Conservation (phyloP, 306 rosid species). For the Sicyos baderoa region DNA sequence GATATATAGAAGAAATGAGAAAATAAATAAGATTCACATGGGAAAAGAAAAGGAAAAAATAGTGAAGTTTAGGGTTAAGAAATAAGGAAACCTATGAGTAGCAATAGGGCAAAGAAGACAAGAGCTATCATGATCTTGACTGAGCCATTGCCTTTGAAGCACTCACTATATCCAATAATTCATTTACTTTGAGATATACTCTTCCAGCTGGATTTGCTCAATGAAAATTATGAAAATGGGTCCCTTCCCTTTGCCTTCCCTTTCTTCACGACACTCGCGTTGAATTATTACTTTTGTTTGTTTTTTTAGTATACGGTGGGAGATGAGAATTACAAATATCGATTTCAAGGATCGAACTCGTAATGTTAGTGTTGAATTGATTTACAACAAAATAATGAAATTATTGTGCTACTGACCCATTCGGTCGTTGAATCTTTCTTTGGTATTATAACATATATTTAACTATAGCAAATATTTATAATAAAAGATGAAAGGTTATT, state of each 20-base stretch:
- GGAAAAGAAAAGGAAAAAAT: neutral
- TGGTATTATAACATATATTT: too few species aligned
- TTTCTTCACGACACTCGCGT: too few species aligned
- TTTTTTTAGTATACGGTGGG: too few species aligned
- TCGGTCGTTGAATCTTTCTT: too few species aligned
- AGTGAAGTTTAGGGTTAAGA: neutral
- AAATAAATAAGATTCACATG: neutral
- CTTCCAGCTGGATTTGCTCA: constrained; percentile 17
- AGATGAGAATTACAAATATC: too few species aligned
- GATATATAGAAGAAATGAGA: neutral
- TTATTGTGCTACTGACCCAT: too few species aligned
- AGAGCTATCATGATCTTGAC: neutral
- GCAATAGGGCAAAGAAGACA: neutral
- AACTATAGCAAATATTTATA: too few species aligned
- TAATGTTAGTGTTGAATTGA: too few species aligned
- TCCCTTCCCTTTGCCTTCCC: neutral
- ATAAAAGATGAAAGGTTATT: too few species aligned
- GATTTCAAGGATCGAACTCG: too few species aligned
- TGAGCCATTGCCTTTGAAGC: neutral
- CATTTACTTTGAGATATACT: constrained; percentile 16
- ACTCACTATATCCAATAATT: constrained; percentile 12
- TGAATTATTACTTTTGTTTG: too few species aligned
- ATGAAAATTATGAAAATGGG: neutral
- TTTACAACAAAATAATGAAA: too few species aligned
- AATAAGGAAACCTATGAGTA: neutral